These are phyloP conservation scores for Backusella circina DNA, from an alignment of 192 early-diverging fungal species.

Conservation along the genomic window DNA sequence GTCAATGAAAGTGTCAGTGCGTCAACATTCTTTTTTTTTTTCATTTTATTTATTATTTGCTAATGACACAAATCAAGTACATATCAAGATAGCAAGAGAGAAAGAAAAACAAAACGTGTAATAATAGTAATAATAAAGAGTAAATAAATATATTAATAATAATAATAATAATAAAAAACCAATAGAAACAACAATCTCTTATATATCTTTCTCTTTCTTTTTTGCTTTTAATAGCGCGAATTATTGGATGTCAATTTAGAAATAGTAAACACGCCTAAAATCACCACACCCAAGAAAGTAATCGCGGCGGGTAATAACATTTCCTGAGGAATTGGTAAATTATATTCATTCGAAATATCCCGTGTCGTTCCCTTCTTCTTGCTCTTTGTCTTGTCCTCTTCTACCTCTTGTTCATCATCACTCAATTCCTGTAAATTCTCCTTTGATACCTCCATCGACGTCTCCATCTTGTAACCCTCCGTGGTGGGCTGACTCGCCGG, in stretches of 20 bases:
- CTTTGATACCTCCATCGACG: neutral
- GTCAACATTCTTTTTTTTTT: neutral
- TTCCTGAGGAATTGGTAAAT: conserved; percentile 16
- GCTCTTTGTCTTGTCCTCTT: neutral
- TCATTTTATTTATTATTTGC: neutral
- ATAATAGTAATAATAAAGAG: neutral
- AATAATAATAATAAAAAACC: neutral
- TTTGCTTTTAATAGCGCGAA: neutral
- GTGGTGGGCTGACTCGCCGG: conserved; percentile 1
- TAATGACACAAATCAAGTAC: no score
- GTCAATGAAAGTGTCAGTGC: neutral
- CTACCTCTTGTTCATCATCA: neutral
- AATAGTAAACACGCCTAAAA: conserved; percentile 30
- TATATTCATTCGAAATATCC: neutral
- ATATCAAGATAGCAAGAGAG: neutral
- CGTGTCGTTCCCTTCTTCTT: neutral
- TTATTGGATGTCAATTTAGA: conserved; percentile 16
- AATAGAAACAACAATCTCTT: neutral
- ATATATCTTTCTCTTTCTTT: neutral
- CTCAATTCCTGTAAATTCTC: neutral
- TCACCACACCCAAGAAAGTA: conserved; percentile 32
- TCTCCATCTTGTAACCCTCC: neutral
- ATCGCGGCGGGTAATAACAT: conserved; percentile 33
- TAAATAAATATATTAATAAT: neutral
- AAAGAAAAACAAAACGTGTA: neutral